A percentile compares a stretch with the other conserved stretches of the same genome.
Conservation (phyloP, 768 basidiomycete genomes). For the Psilocybe cubensis region DNA sequence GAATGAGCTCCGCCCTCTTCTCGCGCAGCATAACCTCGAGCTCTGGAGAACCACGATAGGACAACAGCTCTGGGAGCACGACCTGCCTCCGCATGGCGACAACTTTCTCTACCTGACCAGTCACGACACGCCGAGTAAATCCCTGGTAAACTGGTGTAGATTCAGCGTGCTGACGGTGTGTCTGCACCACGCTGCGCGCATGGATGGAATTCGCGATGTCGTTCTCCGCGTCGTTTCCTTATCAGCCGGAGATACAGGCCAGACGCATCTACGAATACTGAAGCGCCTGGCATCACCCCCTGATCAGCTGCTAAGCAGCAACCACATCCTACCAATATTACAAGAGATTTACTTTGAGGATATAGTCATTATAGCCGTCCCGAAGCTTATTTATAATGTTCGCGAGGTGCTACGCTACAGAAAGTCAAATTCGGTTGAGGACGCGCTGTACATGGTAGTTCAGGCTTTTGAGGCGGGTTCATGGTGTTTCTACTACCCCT, state of each 20-base stretch:
- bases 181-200: neutral
- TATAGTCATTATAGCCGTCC: neutral
- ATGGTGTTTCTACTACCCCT: no score
- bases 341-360: conserved; percentile 2
- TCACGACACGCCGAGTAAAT: no score
- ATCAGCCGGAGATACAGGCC: neutral
- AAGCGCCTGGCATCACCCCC: neutral
- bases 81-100: no score
- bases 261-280: neutral
- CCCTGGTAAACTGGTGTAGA: no score
- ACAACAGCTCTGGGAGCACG: no score
- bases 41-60: no score
- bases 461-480: conserved; percentile 11
- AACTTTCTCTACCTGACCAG: no score
- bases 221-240: conserved; percentile 1
- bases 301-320: neutral
- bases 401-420: no score
- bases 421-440: conserved; percentile 9
- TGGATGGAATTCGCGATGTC: neutral
- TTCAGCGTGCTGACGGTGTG: neutral
- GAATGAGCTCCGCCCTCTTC: no score
- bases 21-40: no score
- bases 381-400: neutral
- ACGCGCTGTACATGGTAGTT: conserved; percentile 8
- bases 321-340: conserved; percentile 5